Conservation (phyloP, 148 eudicot genomes). For the Fagopyrum homotropicum region DNA sequence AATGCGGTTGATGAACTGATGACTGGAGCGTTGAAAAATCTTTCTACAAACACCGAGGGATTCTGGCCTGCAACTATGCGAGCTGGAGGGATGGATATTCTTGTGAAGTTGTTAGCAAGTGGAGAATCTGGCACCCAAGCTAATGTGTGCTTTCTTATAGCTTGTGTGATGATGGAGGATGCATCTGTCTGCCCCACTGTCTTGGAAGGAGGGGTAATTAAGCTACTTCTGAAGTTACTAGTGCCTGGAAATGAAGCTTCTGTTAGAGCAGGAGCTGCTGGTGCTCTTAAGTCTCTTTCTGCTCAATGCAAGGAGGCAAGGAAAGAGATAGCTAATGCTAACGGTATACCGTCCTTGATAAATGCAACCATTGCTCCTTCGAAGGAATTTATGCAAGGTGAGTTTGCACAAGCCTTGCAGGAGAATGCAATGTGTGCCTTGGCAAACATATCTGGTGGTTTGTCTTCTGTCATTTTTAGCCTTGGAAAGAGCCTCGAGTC, state of each 20-base stretch:
- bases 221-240: slow-evolving; percentile 81
- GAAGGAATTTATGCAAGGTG: slow-evolving; percentile 97
- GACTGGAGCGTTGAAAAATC: slow-evolving; percentile 86
- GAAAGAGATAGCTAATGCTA: slow-evolving; percentile 68
- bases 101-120: slow-evolving; percentile 68
- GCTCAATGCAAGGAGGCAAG: slow-evolving; percentile 89
- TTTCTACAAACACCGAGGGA: slow-evolving; percentile 79
- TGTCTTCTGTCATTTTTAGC: slow-evolving; percentile 93
- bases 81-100: slow-evolving; percentile 83
- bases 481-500: slow-evolving; percentile 98
- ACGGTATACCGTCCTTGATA: slow-evolving; percentile 87
- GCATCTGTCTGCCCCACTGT: slow-evolving; percentile 70
- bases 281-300: slow-evolving; percentile 91
- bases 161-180: slow-evolving; percentile 91
- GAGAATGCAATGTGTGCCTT: slow-evolving; percentile 99
- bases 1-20: slow-evolving; percentile 70
- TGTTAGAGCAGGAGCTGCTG: slow-evolving; percentile 96
- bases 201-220: slow-evolving; percentile 68
- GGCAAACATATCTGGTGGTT: slow-evolving; percentile 97
- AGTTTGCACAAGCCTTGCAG: slow-evolving; percentile 93
- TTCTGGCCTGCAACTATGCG: slow-evolving; percentile 81
- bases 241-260: slow-evolving; percentile 89
- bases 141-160: slow-evolving; percentile 92
- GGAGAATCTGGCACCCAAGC: slow-evolving; percentile 78
- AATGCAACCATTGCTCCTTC: slow-evolving; percentile 99